Evolutionary conservation across 306 rosid genomes (phyloP), one percentile per base, ranked within the genome.

Genomic region (Adenanthera pavonina): DNA sequence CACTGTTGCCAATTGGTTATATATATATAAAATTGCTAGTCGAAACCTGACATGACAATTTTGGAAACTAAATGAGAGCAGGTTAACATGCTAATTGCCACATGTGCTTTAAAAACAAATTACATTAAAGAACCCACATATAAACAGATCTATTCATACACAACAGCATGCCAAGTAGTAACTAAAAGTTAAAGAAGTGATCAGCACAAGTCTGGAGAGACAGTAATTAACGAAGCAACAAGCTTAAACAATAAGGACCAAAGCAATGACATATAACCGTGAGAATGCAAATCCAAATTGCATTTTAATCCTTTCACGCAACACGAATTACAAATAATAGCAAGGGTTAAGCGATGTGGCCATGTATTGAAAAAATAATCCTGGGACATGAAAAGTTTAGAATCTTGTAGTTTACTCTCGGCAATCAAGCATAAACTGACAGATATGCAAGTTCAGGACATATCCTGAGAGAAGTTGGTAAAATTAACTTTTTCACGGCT

Each of bases 41-140:
- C 20, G 74, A 49, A 69, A 46, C 74, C 74, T 69, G 40, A 12
- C 51, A 69, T 9, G 74, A 69, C 56, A 69, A 69, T 3, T 44
- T 69, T 19, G 56, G 40, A 69, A 69, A 69, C 15, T 69, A 69
- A 1, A 43, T 43, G 74, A 57, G 64, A 12, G 19, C 11, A 46
- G 15, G 38, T 44, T 12, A 20, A 40, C 30, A 25, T 6, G 38
- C 2, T 19, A 44, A 10, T 20, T 69, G 4, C 54, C 53, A 69
- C 54, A 44, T 69, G n/a, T 43, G 36, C 74, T 44, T 69, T 5
- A 25, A 69, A 69, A 16, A 6, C 20, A n/a, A 11, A 19, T 69
- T 46, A 69, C 12, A 20, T 11, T 46, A 20, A 43, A 19, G 30
- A 3, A 4, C 40, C 74, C 40, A 69, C 40, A 20, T 19, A 20